Evolutionary conservation across 2,329 filamentous ascomycete genomes (phyloP), one percentile per base, ranked within the genome.

Genomic region (Capronia americana): DNA sequence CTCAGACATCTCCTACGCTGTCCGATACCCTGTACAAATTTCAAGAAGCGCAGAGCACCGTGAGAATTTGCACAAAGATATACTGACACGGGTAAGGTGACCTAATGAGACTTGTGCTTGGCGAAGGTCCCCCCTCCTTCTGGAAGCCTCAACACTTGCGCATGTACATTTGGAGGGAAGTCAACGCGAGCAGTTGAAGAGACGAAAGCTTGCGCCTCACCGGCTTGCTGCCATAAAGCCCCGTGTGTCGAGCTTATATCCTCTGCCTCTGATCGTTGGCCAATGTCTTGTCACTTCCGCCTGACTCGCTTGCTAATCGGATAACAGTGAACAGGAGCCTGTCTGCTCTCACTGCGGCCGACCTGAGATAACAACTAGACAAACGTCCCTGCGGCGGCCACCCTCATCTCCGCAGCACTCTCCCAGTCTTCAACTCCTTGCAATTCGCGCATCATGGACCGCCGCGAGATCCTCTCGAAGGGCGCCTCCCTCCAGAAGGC

Each of bases 401-500:
- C 54, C 57, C 51, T 20, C 54, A 57, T 46, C 48, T 26, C 14
- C 50, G 34, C 32, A 17, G n/a, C 11, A 34, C 28, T 28, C 55
- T 34, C 51, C 50, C 41, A 17, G 23, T 17, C 10, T 7, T 17
- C 26, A 48, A 6, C 46, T 23, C n/a, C 32, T 46, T 32, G 23
- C 41, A 72, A 30, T n/a, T n/a, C 62, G 34, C n/a, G 23, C 66
- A 78, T 73, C 63, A 92, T 96, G 90, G 90, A 96, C 74, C 86
- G 89, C 75, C 92, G 92, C 79, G 91, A 94, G 76, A 90, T 97
- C 63, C 87, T 90, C 74, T 82, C 88, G 74, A 89, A 88, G 79
- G 88, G 92, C 75, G 90, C 92, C 80, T 88, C 90, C 75, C 86
- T 98, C 75, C 87, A 86, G 73, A 97, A 96, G 81, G 92, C 92